Evolutionary conservation across 2,329 filamentous ascomycete genomes (phyloP).

Genomic region (Mycosphaerella sp.): DNA sequence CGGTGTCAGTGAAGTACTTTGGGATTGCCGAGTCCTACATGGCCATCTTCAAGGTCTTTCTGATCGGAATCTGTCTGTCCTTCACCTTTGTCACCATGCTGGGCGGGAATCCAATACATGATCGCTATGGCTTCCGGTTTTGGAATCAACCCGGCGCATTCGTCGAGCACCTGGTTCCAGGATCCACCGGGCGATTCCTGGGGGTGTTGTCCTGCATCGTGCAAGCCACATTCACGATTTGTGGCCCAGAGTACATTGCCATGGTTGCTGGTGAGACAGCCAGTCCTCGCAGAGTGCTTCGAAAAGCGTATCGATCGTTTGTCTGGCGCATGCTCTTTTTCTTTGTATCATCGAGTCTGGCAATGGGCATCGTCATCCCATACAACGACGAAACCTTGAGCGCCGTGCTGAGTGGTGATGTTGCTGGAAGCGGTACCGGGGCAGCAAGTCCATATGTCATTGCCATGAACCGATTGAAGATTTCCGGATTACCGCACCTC

Average conservation of each 20-base stretch:
- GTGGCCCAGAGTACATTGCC: constrained; percentile 60
- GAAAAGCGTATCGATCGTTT: constrained; percentile 67
- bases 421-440: constrained; percentile 46
- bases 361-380: constrained; percentile 63
- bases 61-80: constrained; percentile 62
- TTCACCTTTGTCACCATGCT: constrained; percentile 80
- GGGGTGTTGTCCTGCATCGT: constrained; percentile 73
- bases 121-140: constrained; percentile 37
- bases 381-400: constrained; percentile 59
- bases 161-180: constrained; percentile 54
- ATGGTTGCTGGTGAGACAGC: constrained; percentile 63
- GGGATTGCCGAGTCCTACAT: constrained; percentile 69
- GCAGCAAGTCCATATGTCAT: constrained; percentile 62
- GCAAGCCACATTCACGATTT: constrained; percentile 60
- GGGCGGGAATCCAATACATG: constrained; percentile 63
- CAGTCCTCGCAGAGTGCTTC: constrained; percentile 63
- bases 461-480: constrained; percentile 60
- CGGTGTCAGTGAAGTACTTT: constrained; percentile 66
- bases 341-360: constrained; percentile 66
- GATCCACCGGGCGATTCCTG: constrained; percentile 63
- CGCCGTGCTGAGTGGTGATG: constrained; percentile 52
- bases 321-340: constrained; percentile 71
- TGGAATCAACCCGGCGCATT: constrained; percentile 48
- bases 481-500: constrained; percentile 59
- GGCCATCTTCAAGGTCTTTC: constrained; percentile 53